phyloP scores from a whole-genome alignment of 768 basidiomycete genomes.

The Boletellus ananas region DNA sequence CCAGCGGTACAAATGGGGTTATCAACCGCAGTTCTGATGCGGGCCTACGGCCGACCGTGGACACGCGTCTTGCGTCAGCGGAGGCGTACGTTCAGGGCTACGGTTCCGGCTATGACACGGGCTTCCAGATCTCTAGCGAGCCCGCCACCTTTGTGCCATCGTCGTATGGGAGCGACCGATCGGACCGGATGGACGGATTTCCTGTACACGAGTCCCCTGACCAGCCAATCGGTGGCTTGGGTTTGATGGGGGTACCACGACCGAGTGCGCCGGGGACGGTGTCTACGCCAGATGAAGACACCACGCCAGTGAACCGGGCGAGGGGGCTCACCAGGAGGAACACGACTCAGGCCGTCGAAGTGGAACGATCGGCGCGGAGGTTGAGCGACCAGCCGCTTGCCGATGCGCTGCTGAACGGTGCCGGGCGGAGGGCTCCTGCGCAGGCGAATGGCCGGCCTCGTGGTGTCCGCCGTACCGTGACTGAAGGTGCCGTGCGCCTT shows the following conservation, averaged over 20 bases:
- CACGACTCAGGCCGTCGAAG: slow-evolving; percentile 18
- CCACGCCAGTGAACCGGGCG: slow-evolving; percentile 22
- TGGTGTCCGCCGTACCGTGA: slow-evolving; percentile 20
- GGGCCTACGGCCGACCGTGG: slow-evolving; percentile 4
- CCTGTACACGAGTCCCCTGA: slow-evolving; percentile 31
- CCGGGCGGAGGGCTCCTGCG: slow-evolving; percentile 13
- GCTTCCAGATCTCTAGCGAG: slow-evolving; percentile 22
- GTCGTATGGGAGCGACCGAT: slow-evolving; percentile 16
- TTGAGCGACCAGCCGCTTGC: slow-evolving; percentile 11
- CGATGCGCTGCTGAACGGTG: slow-evolving; percentile 14
- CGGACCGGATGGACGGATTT: slow-evolving; percentile 20
- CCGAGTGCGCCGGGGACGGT: slow-evolving; percentile 21
- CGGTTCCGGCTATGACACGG: slow-evolving; percentile 33
- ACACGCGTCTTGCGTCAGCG: slow-evolving; percentile 30
- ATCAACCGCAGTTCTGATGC: not conserved
- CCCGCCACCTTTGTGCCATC: slow-evolving; percentile 16
- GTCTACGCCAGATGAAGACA: slow-evolving; percentile 26
- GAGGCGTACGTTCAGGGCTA: slow-evolving; percentile 36
- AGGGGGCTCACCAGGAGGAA: slow-evolving; percentile 23
- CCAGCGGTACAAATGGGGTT: slow-evolving; percentile 9
- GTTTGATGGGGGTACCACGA: slow-evolving; percentile 26
- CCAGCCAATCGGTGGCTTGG: slow-evolving; percentile 21
- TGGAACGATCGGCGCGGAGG: slow-evolving; percentile 18
- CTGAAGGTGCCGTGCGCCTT: slow-evolving; percentile 9
- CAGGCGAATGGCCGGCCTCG: slow-evolving; percentile 14